These are phyloP conservation scores for Hyaloscypha finlandica DNA, from an alignment of 495 filamentous ascomycete genomes.

Conservation along the genomic window DNA sequence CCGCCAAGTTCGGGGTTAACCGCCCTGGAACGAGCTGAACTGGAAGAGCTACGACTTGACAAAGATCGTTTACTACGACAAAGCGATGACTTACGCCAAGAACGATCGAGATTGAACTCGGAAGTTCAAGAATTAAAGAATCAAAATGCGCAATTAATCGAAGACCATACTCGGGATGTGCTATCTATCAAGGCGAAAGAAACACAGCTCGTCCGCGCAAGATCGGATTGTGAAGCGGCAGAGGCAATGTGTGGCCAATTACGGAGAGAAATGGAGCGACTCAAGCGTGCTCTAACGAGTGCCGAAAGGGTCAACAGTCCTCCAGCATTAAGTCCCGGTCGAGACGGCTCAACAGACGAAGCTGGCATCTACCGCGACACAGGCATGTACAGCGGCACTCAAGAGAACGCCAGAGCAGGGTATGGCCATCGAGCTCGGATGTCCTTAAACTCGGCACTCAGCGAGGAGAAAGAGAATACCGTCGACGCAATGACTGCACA, in stretches of 20 bases:
- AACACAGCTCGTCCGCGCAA: conserved; percentile 89
- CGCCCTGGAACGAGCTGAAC: conserved; percentile 78
- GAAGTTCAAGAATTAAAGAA: conserved; percentile 89
- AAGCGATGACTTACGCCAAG: conserved; percentile 73
- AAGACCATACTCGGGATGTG: conserved; percentile 95
- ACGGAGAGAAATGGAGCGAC: conserved; percentile 83
- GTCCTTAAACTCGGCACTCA: conserved; percentile 72
- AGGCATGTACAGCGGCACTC: conserved; percentile 38
- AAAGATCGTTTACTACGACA: conserved; percentile 73
- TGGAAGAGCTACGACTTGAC: conserved; percentile 83
- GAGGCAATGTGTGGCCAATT: conserved; percentile 82
- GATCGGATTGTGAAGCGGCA: conserved; percentile 84
- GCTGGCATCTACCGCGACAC: conserved; percentile 57
- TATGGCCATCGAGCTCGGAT: conserved; percentile 48
- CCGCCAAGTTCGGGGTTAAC: conserved; percentile 60
- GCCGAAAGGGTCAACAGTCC: conserved; percentile 49
- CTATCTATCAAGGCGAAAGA: conserved; percentile 97
- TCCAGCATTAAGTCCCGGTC: conserved; percentile 44
- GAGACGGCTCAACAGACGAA: conserved; percentile 45
- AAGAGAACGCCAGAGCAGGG: conserved; percentile 23
- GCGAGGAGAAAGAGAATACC: conserved; percentile 82
- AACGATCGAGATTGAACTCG: conserved; percentile 70
- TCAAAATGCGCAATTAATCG: conserved; percentile 93
- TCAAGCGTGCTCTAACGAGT: conserved; percentile 73
- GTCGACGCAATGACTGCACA: conserved; percentile 41